Evolutionary conservation across 176 grass and related monocot species (phyloP), one percentile per base, ranked within the genome.

Genomic region (Aegilops umbellulata): DNA sequence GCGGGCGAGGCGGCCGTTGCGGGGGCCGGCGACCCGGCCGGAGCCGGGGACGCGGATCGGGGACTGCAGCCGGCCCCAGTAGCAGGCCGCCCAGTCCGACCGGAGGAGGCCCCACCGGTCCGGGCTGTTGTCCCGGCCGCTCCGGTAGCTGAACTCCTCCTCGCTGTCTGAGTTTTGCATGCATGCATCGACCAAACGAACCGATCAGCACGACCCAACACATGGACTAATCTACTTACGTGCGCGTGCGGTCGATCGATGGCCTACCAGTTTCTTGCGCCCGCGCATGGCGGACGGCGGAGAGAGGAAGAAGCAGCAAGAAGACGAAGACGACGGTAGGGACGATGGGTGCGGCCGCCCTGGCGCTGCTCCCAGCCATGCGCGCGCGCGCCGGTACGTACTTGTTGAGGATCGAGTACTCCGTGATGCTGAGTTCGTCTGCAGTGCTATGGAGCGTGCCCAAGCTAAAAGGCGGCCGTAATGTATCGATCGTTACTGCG

Each of bases 51-150:
- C 58, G 58, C 44, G 80, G 66, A 98, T 87, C 1, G 95, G 95
- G 2, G 93, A 98, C 61, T 98, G 95, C 29, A 49, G 1, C 4
- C 26, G 67, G 51, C 93, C 95, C 14, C 38, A 68, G 15, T 80
- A 78, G 68, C 95, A 97, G 2, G 46, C 35, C 0, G 82, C 69
- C 95, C 93, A 97, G 15, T 93, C 89, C 32, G 46, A 3, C 57
- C 85, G 85, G 23, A 97, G 27, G 24, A 65, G 12, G 6, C 91
- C 95, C 93, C 93, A 97, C 76, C 77, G 66, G 60, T 89, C 60
- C 20, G 93, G 95, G 22, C 93, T 93, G 12, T 71, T 58, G 34
- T 89, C 87, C 20, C 77, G 82, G 22, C 77, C 89, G 0, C 51
- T 66, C 10, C 38, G 2, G 57, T 97, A 95, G 88, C 87, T 88